Base-by-base conservation (phyloP, 495 filamentous ascomycete genomes). In the Penicillium fimorum region DNA sequence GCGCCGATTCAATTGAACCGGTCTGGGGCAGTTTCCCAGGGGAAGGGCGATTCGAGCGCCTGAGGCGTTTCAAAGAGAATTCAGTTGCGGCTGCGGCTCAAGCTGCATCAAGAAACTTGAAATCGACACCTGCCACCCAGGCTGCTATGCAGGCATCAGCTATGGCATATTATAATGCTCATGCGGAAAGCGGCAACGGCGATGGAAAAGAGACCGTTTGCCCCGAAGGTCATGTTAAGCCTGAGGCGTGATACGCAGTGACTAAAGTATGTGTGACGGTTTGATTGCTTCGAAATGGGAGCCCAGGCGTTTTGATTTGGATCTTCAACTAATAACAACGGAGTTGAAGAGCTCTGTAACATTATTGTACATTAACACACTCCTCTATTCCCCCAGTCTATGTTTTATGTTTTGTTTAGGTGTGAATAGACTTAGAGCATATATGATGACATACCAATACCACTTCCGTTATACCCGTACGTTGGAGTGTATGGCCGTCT, bases 1-100 rank as follows among this genome's bases (percentile, higher is more conserved):
- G 74, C 2, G 75, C 76, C 18, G 76, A 79, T 53, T 73, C 74
- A 2, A 75, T 79, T 48, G 76, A 79, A 44, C 76, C 73, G 7
- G 66, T 76, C 38, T 74, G 74, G 73, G 65, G 73, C 29, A 70
- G 72, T 62, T 62, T 79, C 5, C 76, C 78, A 18, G 76, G 77
- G 18, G 76, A 79, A 61, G 71, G 68, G 12, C 68, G 77, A 35
- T 59, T 64, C 7, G 79, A 81, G 44, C 64, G 76, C 17, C 64
- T 80, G 47, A 73, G 65, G 53, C 69, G 75, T 20, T 59, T 76
- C 18, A 70, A 68, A 48, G 74, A 78, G n/a, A 65, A 67, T 15
- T 66, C 72, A 0, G 63, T 65, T 5, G 58, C 68, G 3, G 60
- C 63, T 35, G 63, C 68, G 10, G 56, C 68, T 30, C 49, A 47